phyloP scores from a whole-genome alignment of 1,284 basidiomycete species.

The Papiliotrema flavescens region DNA sequence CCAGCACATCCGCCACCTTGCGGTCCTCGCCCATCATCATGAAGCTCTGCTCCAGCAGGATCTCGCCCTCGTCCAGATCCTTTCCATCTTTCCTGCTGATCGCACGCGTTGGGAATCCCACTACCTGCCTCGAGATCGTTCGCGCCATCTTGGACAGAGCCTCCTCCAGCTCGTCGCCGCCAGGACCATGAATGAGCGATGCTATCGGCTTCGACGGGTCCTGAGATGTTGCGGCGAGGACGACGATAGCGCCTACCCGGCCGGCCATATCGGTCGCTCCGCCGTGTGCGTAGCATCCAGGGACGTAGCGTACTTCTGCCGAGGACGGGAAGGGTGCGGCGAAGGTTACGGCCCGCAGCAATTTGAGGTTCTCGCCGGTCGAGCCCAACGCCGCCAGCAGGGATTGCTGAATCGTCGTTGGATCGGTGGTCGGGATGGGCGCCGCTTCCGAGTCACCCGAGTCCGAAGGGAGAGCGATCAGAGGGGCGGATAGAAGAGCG shows the following conservation, averaged over 20 bases:
- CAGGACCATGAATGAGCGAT: constrained; percentile 34
- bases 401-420: constrained; percentile 63
- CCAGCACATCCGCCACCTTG: constrained; percentile 62
- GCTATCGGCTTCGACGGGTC: constrained; percentile 38
- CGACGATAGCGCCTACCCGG: constrained; percentile 65
- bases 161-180: constrained; percentile 49
- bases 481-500: constrained; percentile 62
- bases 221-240: constrained; percentile 58
- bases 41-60: constrained; percentile 74
- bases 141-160: constrained; percentile 68
- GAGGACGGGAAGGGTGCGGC: constrained; percentile 57
- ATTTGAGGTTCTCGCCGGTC: constrained; percentile 82
- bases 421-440: constrained; percentile 27
- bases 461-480: constrained; percentile 55
- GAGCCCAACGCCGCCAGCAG: constrained; percentile 77
- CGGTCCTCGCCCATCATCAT: constrained; percentile 62
- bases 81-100: constrained; percentile 49
- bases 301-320: constrained; percentile 57
- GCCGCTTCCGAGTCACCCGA: constrained; percentile 16
- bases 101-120: constrained; percentile 73
- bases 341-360: constrained; percentile 70
- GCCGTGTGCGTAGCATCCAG: constrained; percentile 78
- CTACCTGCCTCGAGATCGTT: constrained; percentile 76
- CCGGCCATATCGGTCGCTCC: constrained; percentile 58
- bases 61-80: constrained; percentile 52